Evolutionary conservation across 2,329 filamentous ascomycete species (phyloP).

Genomic region (Stenocarpella maydis): DNA sequence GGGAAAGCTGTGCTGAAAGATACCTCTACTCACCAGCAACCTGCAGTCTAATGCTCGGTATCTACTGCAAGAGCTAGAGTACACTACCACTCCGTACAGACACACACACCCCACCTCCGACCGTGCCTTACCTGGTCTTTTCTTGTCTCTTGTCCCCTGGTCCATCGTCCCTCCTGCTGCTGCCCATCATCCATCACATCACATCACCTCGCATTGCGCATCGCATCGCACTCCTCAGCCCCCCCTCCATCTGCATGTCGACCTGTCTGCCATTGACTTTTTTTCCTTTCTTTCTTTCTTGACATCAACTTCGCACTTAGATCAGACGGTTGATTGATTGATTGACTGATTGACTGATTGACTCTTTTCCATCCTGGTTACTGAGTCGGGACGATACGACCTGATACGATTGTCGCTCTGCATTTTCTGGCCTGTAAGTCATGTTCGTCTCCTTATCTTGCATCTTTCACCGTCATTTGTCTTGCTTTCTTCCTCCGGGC

Average conservation of each 20-base stretch:
- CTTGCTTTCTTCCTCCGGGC: background rate
- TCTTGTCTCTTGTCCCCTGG: constrained; percentile 20
- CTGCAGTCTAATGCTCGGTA: background rate
- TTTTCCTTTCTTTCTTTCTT: background rate
- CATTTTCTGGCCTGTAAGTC: constrained; percentile 8
- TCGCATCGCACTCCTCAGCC: background rate
- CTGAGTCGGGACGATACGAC: background rate
- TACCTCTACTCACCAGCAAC: background rate
- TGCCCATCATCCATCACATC: constrained; percentile 19
- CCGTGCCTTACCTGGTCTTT: constrained; percentile 18
- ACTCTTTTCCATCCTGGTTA: background rate
- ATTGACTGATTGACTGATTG: constrained; percentile 24
- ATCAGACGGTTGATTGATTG: constrained; percentile 20
- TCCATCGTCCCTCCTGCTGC: constrained; percentile 4
- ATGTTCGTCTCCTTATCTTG: background rate
- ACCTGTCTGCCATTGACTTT: constrained; percentile 14
- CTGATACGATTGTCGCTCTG: background rate
- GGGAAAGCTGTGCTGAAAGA: too few relatives aligned
- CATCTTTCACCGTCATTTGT: background rate
- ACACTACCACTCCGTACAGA: constrained; percentile 3
- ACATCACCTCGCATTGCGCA: constrained; percentile 25
- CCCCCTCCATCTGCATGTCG: background rate
- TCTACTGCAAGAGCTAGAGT: too few relatives aligned
- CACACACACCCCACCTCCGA: constrained; percentile 1
- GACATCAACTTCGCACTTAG: constrained; percentile 9